Base-by-base conservation (phyloP, 2,329 filamentous ascomycete species). In the Amauroascus verrucosus region DNA sequence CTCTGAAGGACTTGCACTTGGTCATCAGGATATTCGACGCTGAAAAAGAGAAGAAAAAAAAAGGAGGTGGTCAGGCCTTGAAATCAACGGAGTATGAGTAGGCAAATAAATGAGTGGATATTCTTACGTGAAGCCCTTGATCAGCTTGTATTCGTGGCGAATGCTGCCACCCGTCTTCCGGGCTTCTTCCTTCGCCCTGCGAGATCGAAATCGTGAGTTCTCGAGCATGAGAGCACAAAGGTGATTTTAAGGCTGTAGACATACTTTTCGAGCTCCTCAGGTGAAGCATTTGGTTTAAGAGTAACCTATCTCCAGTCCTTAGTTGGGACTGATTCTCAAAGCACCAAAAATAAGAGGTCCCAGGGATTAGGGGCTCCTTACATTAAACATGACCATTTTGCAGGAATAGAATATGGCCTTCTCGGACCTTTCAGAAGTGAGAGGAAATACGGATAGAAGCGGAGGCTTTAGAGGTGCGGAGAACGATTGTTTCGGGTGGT, bases 101-200 rank as follows among this genome's bases (percentile, higher is more conserved):
- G n/a, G n/a, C n/a, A n/a, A n/a, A n/a, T n/a, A n/a, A 35, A 16
- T 18, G 5, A 7, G n/a, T 16, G 18, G 35, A 38, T 18, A 38
- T 54, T 24, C 32, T 45, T 77, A 96, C 91, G 86, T 84, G 75
- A 96, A 96, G 55, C 85, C 90, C 75, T 91, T 94, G 78, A 95
- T 89, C 63, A 95, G 72, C 57, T 74, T 84, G 77, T 88, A 95
- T 69, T 93, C 86, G 62, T 93, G 83, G 53, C 74, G 81, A 73
- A 97, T 93, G 70, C 81, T 82, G 67, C 89, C 91, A 65, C 91
- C 91, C 67, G 91, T 81, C 40, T 84, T 78, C 56, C 68, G 73
- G 62, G 83, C 86, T 55, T 83, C 74, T 68, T 90, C 74, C 82
- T 95, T 95, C 57, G 86, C 85, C 50, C 86, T 89, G 38, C 16